Base-by-base conservation (phyloP, 106 monocot species). In the Phalaenopsis aphrodite region DNA sequence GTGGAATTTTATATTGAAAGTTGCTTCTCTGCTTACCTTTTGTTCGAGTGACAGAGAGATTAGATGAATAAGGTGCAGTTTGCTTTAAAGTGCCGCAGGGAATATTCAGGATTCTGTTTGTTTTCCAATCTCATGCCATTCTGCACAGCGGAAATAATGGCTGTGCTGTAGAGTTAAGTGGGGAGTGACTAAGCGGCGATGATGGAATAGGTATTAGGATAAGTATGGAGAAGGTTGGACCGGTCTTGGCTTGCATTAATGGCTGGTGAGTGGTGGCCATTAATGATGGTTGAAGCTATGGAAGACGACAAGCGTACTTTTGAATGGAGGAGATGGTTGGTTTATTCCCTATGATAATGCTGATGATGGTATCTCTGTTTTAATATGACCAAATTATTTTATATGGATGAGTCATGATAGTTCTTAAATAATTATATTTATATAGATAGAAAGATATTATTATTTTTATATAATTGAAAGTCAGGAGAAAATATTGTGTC, bases 281-380 rank as follows among this genome's bases (percentile, higher is more conserved):
- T 38, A 69, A 37, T 2, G 69, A 36, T 8, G 9, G 9, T 68
- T 68, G 36, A 68, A 2, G 38, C 37, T 37, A 36, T 36, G 38
- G 68, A 68, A 68, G 68, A 24, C 68, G 38, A 37, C 24, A 37
- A 30, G 30, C 30, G 38, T 37, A 9, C 68, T 61, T 61, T 61
- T 61, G 19, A 52, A 52, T 52, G 12, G 52, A 52, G 52, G 12
- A 52, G 61, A 61, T 21, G 61, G 21, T 61, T 61, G 61, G 18
- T 61, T 30, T 61, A 61, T 61, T 61, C 61, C n/a, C 61, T 21
- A n/a, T 61, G 19, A 61, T 61, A 61, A 61, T 61, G 61, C 61
- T 61, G 61, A n/a, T 5, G 2, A n/a, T 4, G 5, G 2, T 10
- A 21, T 56, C 15, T 56, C 17, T 56, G 56, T 56, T 45, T 6